These are phyloP conservation scores for Macadamia integrifolia DNA, from an alignment of 164 flowering plant genomes.

Conservation along the genomic window DNA sequence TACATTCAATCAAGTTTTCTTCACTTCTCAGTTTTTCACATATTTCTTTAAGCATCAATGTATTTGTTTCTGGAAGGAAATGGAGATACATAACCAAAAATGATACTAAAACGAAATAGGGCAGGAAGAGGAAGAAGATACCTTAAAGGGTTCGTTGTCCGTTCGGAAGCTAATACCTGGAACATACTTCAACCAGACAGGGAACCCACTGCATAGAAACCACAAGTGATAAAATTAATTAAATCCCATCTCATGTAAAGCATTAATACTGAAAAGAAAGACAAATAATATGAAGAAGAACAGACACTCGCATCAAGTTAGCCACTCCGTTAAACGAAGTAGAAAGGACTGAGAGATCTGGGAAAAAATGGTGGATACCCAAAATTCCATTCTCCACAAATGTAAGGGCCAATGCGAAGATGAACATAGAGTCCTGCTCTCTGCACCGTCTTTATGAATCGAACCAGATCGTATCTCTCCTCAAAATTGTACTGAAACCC, in stretches of 20 bases:
- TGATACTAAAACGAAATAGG: not conserved
- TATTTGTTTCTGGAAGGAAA: too few relatives aligned
- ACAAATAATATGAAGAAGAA: slow-evolving; percentile 1
- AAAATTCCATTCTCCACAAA: slow-evolving; percentile 90
- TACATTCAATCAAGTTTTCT: not conserved
- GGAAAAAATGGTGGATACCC: slow-evolving; percentile 41
- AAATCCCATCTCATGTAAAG: slow-evolving; percentile 6
- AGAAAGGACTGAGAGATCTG: not conserved
- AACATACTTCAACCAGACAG: slow-evolving; percentile 87
- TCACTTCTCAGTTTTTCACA: not conserved
- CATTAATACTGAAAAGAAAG: not conserved
- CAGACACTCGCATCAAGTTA: not conserved
- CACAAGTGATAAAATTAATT: not conserved
- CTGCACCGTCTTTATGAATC: slow-evolving; percentile 65
- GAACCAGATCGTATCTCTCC: slow-evolving; percentile 64
- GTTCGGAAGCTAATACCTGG: slow-evolving; percentile 82
- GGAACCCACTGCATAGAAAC: slow-evolving; percentile 65
- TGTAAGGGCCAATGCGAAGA: slow-evolving; percentile 88
- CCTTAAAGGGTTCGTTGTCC: slow-evolving; percentile 83
- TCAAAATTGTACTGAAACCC: slow-evolving; percentile 58
- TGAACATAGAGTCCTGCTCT: slow-evolving; percentile 62
- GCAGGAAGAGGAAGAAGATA: slow-evolving; percentile 9
- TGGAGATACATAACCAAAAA: too few relatives aligned
- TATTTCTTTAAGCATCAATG: too few relatives aligned
- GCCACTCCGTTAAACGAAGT: not conserved